Percentiles rank a stretch among this genome's conserved stretches.
phyloP scores from a whole-genome alignment of 164 flowering plant genomes.

The Umbellularia californica region DNA sequence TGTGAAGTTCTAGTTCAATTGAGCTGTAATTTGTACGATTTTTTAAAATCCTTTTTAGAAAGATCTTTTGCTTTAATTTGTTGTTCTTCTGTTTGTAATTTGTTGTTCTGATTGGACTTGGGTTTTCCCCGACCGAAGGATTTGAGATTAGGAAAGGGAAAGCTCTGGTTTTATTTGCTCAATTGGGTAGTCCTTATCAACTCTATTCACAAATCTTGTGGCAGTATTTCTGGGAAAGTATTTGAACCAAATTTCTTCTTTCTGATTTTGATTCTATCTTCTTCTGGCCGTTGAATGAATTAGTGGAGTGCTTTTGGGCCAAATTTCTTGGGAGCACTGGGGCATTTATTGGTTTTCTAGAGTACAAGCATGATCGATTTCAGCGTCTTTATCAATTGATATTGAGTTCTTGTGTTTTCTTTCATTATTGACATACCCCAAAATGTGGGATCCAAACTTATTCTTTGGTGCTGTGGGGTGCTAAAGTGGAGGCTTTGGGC shows the following conservation, averaged over 20 bases:
- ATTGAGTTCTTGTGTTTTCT: neutral
- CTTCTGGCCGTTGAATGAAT: neutral
- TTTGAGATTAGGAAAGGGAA: constrained; percentile 4
- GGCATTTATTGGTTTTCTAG: neutral
- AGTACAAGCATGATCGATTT: neutral
- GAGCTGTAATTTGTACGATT: neutral
- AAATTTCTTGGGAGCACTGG: neutral
- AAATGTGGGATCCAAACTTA: neutral
- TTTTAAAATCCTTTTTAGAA: neutral
- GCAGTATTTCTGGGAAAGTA: no score
- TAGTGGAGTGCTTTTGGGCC: neutral
- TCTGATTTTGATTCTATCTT: neutral
- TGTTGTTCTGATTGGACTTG: neutral
- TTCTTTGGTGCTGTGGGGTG: neutral
- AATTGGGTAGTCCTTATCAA: neutral
- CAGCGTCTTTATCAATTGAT: neutral
- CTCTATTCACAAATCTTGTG: neutral
- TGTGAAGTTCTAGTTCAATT: neutral
- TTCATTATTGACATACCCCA: neutral
- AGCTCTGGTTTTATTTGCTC: neutral
- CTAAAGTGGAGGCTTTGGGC: neutral
- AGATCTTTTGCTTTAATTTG: no score
- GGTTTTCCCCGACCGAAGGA: neutral
- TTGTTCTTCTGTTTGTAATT: neutral
- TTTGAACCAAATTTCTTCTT: neutral